Conservation (phyloP, 2,329 filamentous ascomycete genomes). For the Fusarium goolgardi region DNA sequence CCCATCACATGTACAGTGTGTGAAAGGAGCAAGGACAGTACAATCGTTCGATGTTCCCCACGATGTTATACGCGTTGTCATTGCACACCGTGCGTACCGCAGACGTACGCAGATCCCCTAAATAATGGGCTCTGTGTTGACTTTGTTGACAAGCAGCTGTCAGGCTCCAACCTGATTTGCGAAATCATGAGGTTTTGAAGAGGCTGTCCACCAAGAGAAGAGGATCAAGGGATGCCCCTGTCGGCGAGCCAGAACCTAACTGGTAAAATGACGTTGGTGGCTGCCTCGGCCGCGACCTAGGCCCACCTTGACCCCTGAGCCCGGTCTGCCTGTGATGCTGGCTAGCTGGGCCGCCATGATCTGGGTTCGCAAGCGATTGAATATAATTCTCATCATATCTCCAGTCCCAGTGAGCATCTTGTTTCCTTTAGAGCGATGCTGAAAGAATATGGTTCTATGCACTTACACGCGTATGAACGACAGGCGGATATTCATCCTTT, state of each 20-base stretch:
- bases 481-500: not conserved
- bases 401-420: not conserved
- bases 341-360: slow-evolving; percentile 20
- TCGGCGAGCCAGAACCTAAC: slow-evolving; percentile 37
- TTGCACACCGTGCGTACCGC: slow-evolving; percentile 14
- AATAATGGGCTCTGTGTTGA: not conserved
- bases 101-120: slow-evolving; percentile 11
- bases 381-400: slow-evolving; percentile 28
- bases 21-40: not conserved
- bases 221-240: slow-evolving; percentile 8
- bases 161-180: slow-evolving; percentile 35
- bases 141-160: slow-evolving; percentile 10
- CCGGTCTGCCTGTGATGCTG: slow-evolving; percentile 19
- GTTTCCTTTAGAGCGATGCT: not conserved
- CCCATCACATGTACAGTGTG: slow-evolving; percentile 20
- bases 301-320: slow-evolving; percentile 41
- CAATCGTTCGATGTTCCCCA: not conserved
- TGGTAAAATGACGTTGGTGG: slow-evolving; percentile 46
- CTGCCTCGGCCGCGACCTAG: slow-evolving; percentile 24
- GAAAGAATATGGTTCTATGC: not conserved
- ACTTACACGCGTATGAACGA: not conserved
- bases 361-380: slow-evolving; percentile 5
- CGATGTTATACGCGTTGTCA: not conserved
- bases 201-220: not conserved
- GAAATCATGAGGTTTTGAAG: not conserved